Evolutionary conservation across 1,284 basidiomycete genomes (phyloP).

Genomic region (Ceratobasidium sp.): DNA sequence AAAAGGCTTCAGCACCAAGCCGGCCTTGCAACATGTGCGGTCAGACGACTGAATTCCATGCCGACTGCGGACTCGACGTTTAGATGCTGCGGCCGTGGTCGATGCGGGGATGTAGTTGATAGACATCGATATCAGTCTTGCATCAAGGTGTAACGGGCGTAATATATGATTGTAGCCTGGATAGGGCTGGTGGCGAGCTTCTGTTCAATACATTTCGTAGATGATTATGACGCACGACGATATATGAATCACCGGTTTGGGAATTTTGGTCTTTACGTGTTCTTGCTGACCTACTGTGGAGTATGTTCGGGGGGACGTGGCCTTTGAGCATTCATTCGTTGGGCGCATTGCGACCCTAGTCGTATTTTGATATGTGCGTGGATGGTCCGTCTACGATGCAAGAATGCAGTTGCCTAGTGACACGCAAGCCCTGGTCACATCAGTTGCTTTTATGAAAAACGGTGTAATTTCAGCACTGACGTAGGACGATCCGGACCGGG

Average conservation of each 20-base stretch:
- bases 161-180: background rate
- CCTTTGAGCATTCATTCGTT: background rate
- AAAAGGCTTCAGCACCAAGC: background rate
- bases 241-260: slow-evolving; percentile 1
- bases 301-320: slow-evolving; percentile 2
- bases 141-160: background rate
- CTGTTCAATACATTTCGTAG: slow-evolving; percentile 13
- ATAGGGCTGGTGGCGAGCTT: slow-evolving; percentile 12
- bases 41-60: background rate
- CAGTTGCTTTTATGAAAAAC: background rate
- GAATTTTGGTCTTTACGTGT: background rate
- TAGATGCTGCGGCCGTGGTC: background rate
- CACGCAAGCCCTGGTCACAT: too few species aligned
- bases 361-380: background rate
- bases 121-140: background rate
- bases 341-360: background rate
- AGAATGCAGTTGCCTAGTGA: background rate
- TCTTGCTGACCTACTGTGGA: background rate
- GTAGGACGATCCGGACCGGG: background rate
- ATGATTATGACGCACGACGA: background rate
- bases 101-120: background rate
- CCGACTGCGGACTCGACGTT: background rate
- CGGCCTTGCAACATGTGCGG: background rate
- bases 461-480: background rate
- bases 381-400: background rate